A percentile compares a stretch with the other conserved stretches of the same genome.
Evolutionary conservation across 192 early-diverging fungal species (phyloP).

Genomic region (Umbelopsis sp.): DNA sequence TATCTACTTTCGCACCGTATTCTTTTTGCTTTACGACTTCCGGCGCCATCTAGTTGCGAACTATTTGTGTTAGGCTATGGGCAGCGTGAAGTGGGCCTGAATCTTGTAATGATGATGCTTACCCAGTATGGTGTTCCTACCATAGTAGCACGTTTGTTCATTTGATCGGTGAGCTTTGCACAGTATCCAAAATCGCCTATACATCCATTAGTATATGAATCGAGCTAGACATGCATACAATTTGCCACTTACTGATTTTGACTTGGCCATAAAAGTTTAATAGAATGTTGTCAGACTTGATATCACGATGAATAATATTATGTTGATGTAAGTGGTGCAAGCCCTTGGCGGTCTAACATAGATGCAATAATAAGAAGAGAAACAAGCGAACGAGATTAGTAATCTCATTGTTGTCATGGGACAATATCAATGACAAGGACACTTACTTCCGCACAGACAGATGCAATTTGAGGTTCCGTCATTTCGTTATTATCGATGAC

Average conservation of each 20-base stretch:
- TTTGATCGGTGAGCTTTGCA: constrained; percentile 73
- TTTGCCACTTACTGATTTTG: constrained; percentile 61
- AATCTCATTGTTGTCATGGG: neutral
- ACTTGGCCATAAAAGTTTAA: constrained; percentile 68
- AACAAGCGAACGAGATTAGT: neutral
- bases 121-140: constrained; percentile 89
- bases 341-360: constrained; percentile 63
- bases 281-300: constrained; percentile 86
- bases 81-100: too few relatives aligned
- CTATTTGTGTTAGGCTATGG: constrained; percentile 51
- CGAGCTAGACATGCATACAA: neutral
- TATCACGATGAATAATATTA: constrained; percentile 85
- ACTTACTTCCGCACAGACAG: constrained; percentile 70
- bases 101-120: neutral
- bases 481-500: constrained; percentile 81
- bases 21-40: constrained; percentile 94
- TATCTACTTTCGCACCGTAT: constrained; percentile 92
- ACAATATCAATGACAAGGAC: neutral
- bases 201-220: neutral
- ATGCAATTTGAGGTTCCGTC: constrained; percentile 83
- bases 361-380: too few relatives aligned
- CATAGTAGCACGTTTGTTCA: constrained; percentile 81
- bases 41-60: constrained; percentile 75
- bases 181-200: constrained; percentile 87
- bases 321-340: constrained; percentile 75